Evolutionary conservation across 805 yeast genomes (phyloP), one percentile per base, ranked within the genome.

Genomic region (Wilhelminamyces savonicus): DNA sequence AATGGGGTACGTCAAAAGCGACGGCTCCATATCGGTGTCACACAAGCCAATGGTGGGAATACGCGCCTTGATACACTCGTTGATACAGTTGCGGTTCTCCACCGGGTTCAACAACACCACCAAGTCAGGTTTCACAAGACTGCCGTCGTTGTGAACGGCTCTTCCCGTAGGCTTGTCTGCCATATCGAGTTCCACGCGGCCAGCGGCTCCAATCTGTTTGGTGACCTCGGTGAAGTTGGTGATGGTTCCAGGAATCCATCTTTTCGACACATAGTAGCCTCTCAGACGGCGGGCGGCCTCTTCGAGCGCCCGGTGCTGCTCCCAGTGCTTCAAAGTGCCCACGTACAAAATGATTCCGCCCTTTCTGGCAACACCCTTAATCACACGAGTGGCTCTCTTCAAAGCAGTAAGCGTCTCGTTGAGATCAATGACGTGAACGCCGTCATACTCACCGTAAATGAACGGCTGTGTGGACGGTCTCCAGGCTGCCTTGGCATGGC

Each of bases 211-310:
- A 23, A 59, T 53, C 35, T 71, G 74, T 46, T 82, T 74, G 24
- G 75, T 77, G 14, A 82, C 77, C 50, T 76, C 82, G 18, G 78
- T 66, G 32, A 85, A 76, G 59, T 92, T 92, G 26, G 97, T 86
- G 42, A 92, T 69, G 15, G 94, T 82, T 41, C 98, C 98, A 2
- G 97, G 96, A 36, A 84, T 74, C 98, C 98, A 92, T 50, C 87
- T 76, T 27, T 76, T 71, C 14, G 82, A 68, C 13, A 92, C 88
- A 50, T 81, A 87, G 58, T 76, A 86, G 11, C 94, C 96, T 34
- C 75, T 69, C 32, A 78, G 65, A 42, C 94, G 72, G 26, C 66
- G 61, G 2, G 97, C 94, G 8, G 95, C 95, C 36, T 71, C 75
- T 48, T 78, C 79, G 27, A 92, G 74, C 1, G 86, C 71, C 32